These are phyloP conservation scores for Incumbomyces delicatus DNA, from an alignment of 2,329 filamentous ascomycete genomes.

Conservation along the genomic window DNA sequence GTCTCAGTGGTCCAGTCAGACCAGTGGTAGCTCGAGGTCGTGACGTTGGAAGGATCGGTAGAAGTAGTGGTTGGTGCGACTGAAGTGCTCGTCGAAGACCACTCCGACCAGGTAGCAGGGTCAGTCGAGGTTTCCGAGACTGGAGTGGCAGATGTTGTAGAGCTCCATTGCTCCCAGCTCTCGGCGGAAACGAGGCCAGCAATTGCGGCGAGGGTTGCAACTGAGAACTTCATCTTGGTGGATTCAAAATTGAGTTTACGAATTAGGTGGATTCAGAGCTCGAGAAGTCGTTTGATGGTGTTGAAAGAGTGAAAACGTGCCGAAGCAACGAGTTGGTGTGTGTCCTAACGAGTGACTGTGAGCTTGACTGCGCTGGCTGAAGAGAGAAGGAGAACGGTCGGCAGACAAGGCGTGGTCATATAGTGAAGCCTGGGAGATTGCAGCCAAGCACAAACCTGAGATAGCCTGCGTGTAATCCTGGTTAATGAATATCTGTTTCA, in stretches of 20 bases:
- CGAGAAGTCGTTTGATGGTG: constrained; percentile 7
- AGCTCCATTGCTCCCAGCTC: constrained; percentile 8
- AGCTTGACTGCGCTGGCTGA: constrained; percentile 4
- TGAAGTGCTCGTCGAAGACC: constrained; percentile 3
- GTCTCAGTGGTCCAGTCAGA: constrained; percentile 14
- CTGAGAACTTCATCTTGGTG: constrained; percentile 20
- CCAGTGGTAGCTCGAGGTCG: constrained; percentile 12
- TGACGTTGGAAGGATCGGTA: constrained; percentile 5
- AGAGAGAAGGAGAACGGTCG: constrained; percentile 1
- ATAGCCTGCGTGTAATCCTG: not conserved
- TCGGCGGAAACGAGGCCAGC: constrained; percentile 12
- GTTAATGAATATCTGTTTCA: not conserved
- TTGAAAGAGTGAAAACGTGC: constrained; percentile 17
- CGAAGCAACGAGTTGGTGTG: constrained; percentile 8
- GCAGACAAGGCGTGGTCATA: constrained; percentile 1
- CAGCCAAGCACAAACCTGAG: not conserved
- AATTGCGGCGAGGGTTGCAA: constrained; percentile 13
- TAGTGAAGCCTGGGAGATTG: constrained; percentile 7
- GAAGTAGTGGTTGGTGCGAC: constrained; percentile 2
- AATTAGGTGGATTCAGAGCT: constrained; percentile 14
- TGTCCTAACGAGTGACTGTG: constrained; percentile 7
- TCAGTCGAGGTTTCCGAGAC: constrained; percentile 3
- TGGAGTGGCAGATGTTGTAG: constrained; percentile 8
- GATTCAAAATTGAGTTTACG: constrained; percentile 5
- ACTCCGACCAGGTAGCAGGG: constrained; percentile 3